Evolutionary conservation across 148 eudicot genomes (phyloP), one percentile per base, ranked within the genome.

Genomic region (Vaccinium corymbosum): DNA sequence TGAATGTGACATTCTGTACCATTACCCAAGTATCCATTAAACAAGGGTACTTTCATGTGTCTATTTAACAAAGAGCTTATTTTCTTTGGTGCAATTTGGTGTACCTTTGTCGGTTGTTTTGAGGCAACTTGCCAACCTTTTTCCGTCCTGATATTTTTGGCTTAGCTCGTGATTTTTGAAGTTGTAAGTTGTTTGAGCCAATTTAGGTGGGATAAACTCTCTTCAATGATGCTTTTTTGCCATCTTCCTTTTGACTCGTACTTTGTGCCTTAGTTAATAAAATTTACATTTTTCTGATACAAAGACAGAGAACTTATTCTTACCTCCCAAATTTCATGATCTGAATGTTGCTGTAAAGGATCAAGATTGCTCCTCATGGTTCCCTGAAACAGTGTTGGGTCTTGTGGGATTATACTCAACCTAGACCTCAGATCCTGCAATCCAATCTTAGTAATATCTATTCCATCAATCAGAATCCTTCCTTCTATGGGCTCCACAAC

Each of bases 401-500:
- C 99, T 89, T 96, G 99, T 46, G 99, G 99, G 35, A 96, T 96
- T 52, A 96, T 92, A 80, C 99, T 94, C 46, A 96, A 80, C 84
- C 89, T 87, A n/a, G 97, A 94, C 86, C 99, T 91, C 84, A 96
- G 83, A 89, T 96, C 98, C 42, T 86, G 87, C 82, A 96, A 85
- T 2, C 99, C 99, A 17, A 96, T 89, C 78, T 51, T 89, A 25
- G 90, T 85, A 55, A 94, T 90, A 84, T 96, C 94, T 0, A 96
- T 49, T 10, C 97, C 98, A 79, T 96, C 98, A 48, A 96, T 91
- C 81, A 93, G 80, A 73, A 96, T 94, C 71, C 76, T 88, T 42
- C 98, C 98, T 71, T 90, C 84, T 13, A 89, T 81, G 55, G 98
- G 97, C 86, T 96, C 99, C 48, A 94, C 94, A 7, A 94, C 94